A percentile compares a stretch with the other conserved stretches of the same genome.
These are phyloP conservation scores for Suillus brevipes DNA, from an alignment of 768 basidiomycete species.

Conservation along the genomic window DNA sequence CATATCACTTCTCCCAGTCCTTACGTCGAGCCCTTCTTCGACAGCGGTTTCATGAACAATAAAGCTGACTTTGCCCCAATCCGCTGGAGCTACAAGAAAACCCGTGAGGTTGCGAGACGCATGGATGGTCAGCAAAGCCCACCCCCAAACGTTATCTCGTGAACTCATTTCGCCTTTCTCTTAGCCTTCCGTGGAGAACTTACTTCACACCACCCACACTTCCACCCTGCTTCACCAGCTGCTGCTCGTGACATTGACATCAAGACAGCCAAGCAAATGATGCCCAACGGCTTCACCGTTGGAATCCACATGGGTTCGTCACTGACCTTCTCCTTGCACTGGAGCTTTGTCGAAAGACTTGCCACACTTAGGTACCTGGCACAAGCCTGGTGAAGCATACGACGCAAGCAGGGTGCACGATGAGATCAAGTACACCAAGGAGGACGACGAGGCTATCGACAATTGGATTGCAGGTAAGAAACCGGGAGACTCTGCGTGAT, in stretches of 20 bases:
- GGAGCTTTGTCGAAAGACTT: not conserved
- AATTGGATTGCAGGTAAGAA: slow-evolving; percentile 54
- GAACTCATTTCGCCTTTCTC: slow-evolving; percentile 1
- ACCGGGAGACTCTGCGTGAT: not conserved
- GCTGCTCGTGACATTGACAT: slow-evolving; percentile 64
- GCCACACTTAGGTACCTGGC: slow-evolving; percentile 47
- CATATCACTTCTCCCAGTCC: slow-evolving; percentile 62
- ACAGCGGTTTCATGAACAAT: slow-evolving; percentile 79
- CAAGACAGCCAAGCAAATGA: slow-evolving; percentile 60
- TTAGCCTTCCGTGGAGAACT: slow-evolving; percentile 71
- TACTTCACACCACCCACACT: slow-evolving; percentile 71
- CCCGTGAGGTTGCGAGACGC: slow-evolving; percentile 66
- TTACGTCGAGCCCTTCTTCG: slow-evolving; percentile 63
- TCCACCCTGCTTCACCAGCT: slow-evolving; percentile 68
- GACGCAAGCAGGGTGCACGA: slow-evolving; percentile 58
- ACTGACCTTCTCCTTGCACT: not conserved
- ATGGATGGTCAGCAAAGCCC: slow-evolving; percentile 54
- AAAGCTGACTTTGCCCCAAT: slow-evolving; percentile 77
- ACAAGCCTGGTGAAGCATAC: slow-evolving; percentile 53
- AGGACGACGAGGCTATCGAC: slow-evolving; percentile 73
- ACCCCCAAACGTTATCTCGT: not conserved
- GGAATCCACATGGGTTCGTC: slow-evolving; percentile 68
- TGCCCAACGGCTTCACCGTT: slow-evolving; percentile 61
- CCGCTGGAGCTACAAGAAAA: slow-evolving; percentile 79
- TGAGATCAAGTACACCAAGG: slow-evolving; percentile 63